These are phyloP conservation scores for Septoria petroselini DNA, from an alignment of 2,329 filamentous ascomycete genomes.

Conservation along the genomic window DNA sequence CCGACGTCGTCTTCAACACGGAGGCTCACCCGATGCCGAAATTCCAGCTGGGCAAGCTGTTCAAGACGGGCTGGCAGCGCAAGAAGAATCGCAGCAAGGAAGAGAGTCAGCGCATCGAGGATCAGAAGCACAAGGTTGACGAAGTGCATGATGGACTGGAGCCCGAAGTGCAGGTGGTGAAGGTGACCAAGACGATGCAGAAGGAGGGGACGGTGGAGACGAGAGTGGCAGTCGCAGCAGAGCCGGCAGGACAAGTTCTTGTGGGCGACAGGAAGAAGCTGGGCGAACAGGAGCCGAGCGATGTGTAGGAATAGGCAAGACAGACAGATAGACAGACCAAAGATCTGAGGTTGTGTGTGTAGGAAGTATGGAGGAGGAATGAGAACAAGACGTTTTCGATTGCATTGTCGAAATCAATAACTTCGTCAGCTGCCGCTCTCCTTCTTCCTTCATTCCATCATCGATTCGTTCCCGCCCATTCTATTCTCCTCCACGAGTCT, in stretches of 20 bases:
- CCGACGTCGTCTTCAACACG: conserved; percentile 89
- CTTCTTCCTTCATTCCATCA: too few relatives aligned
- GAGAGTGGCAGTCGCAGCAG: not conserved
- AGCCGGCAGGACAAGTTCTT: not conserved
- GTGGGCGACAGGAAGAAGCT: conserved; percentile 8
- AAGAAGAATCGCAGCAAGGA: conserved; percentile 47
- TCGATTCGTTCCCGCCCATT: too few relatives aligned
- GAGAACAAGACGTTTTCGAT: too few relatives aligned
- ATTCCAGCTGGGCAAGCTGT: conserved; percentile 75
- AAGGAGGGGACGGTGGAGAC: conserved; percentile 13
- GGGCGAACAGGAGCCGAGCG: conserved; percentile 5
- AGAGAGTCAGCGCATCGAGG: conserved; percentile 13
- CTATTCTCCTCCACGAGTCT: too few relatives aligned
- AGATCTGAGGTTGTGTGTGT: not conserved
- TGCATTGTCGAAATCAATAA: too few relatives aligned
- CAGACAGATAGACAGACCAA: not conserved
- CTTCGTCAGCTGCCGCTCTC: too few relatives aligned
- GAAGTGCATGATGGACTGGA: conserved; percentile 22
- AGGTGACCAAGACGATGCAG: conserved; percentile 26
- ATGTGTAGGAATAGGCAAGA: conserved; percentile 4
- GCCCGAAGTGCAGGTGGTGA: conserved; percentile 21
- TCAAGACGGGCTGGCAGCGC: conserved; percentile 77
- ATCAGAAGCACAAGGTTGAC: conserved; percentile 16
- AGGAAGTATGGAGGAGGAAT: too few relatives aligned
- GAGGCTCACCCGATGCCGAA: conserved; percentile 88